phyloP scores from a whole-genome alignment of 768 basidiomycete genomes.

The Exidia glandulosa region DNA sequence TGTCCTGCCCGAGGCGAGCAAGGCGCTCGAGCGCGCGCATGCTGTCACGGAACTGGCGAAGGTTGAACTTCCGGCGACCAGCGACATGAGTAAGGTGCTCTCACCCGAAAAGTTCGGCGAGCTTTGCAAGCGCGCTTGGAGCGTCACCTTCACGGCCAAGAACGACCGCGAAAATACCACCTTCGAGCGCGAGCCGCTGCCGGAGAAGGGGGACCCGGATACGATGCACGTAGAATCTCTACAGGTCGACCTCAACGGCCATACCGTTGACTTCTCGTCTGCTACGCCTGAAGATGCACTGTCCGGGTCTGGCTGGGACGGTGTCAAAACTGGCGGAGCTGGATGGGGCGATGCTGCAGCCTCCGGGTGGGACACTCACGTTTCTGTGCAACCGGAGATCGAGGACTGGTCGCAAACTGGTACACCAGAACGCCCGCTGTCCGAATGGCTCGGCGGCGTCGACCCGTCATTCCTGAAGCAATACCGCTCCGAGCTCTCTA shows the following conservation, averaged over 20 bases:
- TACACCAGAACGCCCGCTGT: too few species aligned
- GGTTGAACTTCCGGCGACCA: constrained; percentile 41
- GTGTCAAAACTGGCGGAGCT: neutral
- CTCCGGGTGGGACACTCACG: neutral
- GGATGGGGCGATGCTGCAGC: neutral
- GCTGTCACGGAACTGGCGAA: constrained; percentile 29
- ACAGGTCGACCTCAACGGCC: constrained; percentile 7
- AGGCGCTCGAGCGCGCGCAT: constrained; percentile 24
- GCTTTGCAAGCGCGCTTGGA: constrained; percentile 1
- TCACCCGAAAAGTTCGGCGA: constrained; percentile 38
- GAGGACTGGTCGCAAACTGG: too few species aligned
- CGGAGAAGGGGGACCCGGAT: constrained; percentile 13
- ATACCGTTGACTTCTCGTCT: constrained; percentile 9
- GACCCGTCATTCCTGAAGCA: constrained; percentile 53
- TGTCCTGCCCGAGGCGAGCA: constrained; percentile 36
- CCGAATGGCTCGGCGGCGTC: constrained; percentile 38
- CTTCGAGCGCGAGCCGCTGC: too few species aligned
- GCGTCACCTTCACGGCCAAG: too few species aligned
- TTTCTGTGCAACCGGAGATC: constrained; percentile 6
- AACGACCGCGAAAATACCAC: too few species aligned
- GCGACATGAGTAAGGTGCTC: constrained; percentile 32
- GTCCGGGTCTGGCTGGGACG: constrained; percentile 4
- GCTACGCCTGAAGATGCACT: neutral
- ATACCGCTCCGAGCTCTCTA: constrained; percentile 55
- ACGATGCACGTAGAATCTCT: neutral